A percentile compares a stretch with the other conserved stretches of the same genome.
These are phyloP conservation scores for Populus hybrid DNA, from an alignment of 441 rosid genomes.

Conservation along the genomic window DNA sequence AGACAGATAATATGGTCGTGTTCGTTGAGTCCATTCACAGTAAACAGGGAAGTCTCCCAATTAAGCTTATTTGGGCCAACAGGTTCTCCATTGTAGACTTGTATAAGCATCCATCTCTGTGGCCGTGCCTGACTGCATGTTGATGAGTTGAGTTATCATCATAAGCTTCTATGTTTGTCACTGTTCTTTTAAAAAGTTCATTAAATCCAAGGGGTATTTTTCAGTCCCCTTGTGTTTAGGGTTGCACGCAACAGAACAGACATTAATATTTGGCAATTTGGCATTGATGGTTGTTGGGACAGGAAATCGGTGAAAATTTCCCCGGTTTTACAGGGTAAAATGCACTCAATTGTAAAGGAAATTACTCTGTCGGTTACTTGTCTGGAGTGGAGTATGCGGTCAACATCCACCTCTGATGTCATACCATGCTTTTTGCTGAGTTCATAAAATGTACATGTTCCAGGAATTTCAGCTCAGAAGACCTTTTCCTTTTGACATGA, in stretches of 20 bases:
- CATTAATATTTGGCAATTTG: not conserved
- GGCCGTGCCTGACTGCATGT: not conserved
- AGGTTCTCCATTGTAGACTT: too few relatives aligned
- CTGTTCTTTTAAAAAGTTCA: not conserved
- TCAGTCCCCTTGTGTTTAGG: not conserved
- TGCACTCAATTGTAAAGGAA: not conserved
- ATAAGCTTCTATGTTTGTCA: not conserved
- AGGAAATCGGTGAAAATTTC: not conserved
- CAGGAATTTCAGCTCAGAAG: not conserved
- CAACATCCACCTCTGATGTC: not conserved
- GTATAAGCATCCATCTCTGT: too few relatives aligned
- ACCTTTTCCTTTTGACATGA: not conserved
- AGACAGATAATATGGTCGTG: not conserved
- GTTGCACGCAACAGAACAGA: not conserved
- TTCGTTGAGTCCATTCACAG: not conserved
- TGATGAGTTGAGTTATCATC: not conserved
- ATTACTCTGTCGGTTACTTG: not conserved
- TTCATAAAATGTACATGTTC: not conserved
- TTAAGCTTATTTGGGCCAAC: not conserved
- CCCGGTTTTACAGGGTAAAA: not conserved
- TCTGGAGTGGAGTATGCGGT: not conserved
- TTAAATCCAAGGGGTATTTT: not conserved
- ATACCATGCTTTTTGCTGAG: not conserved
- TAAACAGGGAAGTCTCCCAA: not conserved
- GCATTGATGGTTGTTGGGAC: not conserved